Conservation (phyloP, 495 filamentous ascomycete species). For the Penicillium silybi region DNA sequence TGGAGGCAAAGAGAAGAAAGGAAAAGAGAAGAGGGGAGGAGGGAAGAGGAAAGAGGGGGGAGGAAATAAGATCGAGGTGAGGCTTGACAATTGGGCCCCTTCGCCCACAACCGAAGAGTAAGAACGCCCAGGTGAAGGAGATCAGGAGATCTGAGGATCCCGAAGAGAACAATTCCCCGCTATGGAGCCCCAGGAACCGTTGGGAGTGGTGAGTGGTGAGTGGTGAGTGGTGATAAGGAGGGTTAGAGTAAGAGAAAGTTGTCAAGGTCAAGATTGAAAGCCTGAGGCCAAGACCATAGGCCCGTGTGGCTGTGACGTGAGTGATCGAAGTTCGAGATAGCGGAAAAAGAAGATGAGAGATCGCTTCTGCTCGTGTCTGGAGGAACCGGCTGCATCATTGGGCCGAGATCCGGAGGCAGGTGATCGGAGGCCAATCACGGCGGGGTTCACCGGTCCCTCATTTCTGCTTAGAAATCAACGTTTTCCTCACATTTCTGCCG, state of each 20-base stretch:
- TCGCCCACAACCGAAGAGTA: constrained; percentile 9
- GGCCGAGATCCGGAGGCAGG: constrained; percentile 5
- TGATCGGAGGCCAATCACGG: constrained; percentile 16
- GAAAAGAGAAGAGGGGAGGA: background rate
- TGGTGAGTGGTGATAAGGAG: background rate
- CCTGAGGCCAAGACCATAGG: constrained; percentile 11
- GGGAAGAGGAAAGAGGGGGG: background rate
- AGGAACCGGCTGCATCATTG: constrained; percentile 11
- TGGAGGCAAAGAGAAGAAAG: background rate
- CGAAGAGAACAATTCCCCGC: background rate
- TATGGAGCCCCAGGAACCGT: background rate
- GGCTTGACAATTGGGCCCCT: constrained; percentile 11
- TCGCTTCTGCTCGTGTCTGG: too few relatives aligned
- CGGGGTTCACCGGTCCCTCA: background rate
- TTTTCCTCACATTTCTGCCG: background rate
- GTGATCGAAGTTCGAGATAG: background rate
- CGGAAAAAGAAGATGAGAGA: constrained; percentile 13
- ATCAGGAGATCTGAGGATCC: background rate
- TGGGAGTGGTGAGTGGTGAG: background rate
- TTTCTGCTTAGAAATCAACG: constrained; percentile 20
- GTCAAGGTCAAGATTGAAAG: background rate
- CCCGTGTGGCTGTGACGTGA: background rate
- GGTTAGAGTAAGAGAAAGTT: background rate
- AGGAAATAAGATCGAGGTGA: constrained; percentile 1
- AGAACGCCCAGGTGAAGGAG: background rate